phyloP scores from a whole-genome alignment of 1,139 yeast genomes.

The Groenewaldozyma sp. region DNA sequence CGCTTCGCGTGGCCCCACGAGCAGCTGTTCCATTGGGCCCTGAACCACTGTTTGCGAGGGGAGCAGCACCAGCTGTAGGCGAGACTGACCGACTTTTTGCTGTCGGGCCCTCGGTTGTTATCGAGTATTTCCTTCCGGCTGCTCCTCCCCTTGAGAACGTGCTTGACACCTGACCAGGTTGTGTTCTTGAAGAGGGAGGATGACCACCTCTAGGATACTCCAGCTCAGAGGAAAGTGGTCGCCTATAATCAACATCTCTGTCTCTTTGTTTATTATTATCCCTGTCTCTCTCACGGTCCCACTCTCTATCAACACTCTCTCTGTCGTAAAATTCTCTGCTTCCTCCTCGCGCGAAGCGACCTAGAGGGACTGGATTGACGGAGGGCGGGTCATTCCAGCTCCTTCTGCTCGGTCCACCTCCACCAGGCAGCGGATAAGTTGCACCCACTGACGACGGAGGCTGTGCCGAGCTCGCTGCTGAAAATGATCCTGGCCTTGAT shows the following conservation, averaged over 20 bases:
- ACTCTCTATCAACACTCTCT: no score
- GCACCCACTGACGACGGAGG: neutral
- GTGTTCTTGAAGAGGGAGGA: neutral
- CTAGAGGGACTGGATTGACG: neutral
- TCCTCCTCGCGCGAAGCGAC: no score
- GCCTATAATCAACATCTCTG: neutral
- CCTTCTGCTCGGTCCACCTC: neutral
- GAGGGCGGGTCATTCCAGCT: neutral
- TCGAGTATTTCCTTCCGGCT: neutral
- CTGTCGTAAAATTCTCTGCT: no score
- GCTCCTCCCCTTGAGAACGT: neutral
- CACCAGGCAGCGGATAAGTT: neutral
- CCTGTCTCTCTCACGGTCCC: neutral
- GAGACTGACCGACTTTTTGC: neutral
- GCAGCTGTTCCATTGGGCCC: neutral
- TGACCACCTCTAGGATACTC: neutral
- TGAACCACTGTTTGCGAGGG: neutral
- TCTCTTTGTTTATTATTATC: neutral
- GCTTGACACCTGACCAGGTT: no score
- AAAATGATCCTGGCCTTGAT: neutral
- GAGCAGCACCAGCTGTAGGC: neutral
- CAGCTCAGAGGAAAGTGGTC: neutral
- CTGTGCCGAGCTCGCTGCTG: neutral
- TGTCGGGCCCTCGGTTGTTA: neutral
- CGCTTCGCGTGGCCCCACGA: neutral